Evolutionary conservation across 2,329 filamentous ascomycete genomes (phyloP), one percentile per base, ranked within the genome.

Genomic region (Monosporascus sp.): DNA sequence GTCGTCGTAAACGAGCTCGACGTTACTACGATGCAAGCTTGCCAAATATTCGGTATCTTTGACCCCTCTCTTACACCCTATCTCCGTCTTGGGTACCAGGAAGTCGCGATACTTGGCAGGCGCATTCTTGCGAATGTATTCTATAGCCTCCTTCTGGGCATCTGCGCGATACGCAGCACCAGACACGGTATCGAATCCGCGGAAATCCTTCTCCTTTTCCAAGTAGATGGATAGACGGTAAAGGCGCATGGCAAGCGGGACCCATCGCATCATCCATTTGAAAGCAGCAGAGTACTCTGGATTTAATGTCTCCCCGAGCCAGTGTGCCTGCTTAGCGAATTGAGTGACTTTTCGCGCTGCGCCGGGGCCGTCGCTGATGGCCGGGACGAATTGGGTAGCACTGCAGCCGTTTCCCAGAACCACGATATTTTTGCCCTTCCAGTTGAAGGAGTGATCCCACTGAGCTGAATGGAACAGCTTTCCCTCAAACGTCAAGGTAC

Each of bases 381-480:
- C 58, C 3, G 71, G 69, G 1, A 73, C 60, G 7, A 73, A 67
- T 52, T 73, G 71, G 1, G 67, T 64, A 1, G 65, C 69, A 36
- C 64, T 69, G 55, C 67, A 71, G 3, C 69, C 70, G 34, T 69
- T 71, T 3, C 70, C 70, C n/a, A 73, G 70, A 20, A 73, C 63
- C 2, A 64, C 70, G 2, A 73, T 62, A 2, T 62, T 55, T 59
- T 72, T 73, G 43, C 58, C 64, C 11, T 55, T 54, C 43, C 60
- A 67, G 34, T 64, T 52, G 47, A 57, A 52, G 40, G 38, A 53
- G 46, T 67, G 62, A 24, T 70, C 65, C 70, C 70, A 73, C 17
- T 57, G 55, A 1, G 71, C 70, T 0, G 66, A 68, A 48, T 73
- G 71, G 27, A 71, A 63, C 14, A 72, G 61, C 22, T 60, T 57